Evolutionary conservation across 139 green algal genomes (phyloP).

Genomic region (Chlorella sp.): DNA sequence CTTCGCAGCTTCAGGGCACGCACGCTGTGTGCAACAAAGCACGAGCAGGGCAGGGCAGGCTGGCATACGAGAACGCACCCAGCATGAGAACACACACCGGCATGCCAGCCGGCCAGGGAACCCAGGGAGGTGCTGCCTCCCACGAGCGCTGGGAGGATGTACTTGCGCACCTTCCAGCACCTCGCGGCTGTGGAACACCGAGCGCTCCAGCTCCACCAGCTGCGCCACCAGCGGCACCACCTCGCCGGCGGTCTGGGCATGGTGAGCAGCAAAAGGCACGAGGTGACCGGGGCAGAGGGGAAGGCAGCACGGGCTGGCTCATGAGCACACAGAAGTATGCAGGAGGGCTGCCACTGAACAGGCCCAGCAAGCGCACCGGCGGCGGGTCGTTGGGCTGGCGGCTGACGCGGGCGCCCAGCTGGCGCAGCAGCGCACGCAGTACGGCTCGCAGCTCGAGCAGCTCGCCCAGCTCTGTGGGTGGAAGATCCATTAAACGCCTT

Average conservation of each 20-base stretch:
- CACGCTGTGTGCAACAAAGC: not conserved
- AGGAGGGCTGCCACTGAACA: not conserved
- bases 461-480: slow-evolving; percentile 21
- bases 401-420: slow-evolving; percentile 7
- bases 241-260: not conserved
- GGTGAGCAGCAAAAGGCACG: too few relatives aligned
- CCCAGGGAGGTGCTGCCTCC: not conserved
- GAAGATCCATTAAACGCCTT: not conserved
- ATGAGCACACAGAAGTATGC: not conserved
- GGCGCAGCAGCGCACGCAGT: slow-evolving; percentile 18
- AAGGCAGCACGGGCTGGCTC: not conserved
- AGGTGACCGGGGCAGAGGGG: not conserved
- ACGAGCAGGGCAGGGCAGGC: not conserved
- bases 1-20: too few relatives aligned
- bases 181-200: slow-evolving; percentile 23
- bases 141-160: not conserved
- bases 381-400: not conserved
- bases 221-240: slow-evolving; percentile 28
- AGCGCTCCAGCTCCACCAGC: slow-evolving; percentile 31
- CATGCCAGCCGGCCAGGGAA: not conserved
- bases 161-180: slow-evolving; percentile 9
- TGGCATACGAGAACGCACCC: not conserved
- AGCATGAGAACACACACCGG: not conserved
- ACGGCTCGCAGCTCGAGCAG: slow-evolving; percentile 15
- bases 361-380: not conserved